A percentile compares a stretch with the other conserved stretches of the same genome.
These are phyloP conservation scores for Globisporangium echinulatum DNA, from an alignment of 352 stramenopile species.

Conservation along the genomic window DNA sequence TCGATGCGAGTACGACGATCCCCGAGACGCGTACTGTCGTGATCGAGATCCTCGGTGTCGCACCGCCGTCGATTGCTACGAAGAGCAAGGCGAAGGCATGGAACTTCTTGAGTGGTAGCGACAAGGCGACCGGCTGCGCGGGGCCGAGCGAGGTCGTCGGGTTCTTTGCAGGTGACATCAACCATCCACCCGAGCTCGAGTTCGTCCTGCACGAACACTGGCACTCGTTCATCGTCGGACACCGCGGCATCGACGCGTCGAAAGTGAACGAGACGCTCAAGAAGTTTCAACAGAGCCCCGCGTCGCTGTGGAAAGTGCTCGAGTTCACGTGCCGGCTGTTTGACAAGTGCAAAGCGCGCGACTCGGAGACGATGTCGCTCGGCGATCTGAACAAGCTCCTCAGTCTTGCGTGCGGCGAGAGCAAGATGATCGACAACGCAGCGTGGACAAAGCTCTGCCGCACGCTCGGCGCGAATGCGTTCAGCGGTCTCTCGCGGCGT, in stretches of 20 bases:
- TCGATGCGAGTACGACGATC: conserved; percentile 24
- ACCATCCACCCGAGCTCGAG: conserved; percentile 23
- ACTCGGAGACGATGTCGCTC: conserved; percentile 20
- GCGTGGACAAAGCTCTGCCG: conserved; percentile 34
- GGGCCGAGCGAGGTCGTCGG: conserved; percentile 38
- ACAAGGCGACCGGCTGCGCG: conserved; percentile 16
- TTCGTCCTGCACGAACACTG: conserved; percentile 49
- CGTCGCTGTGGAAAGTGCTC: conserved; percentile 39
- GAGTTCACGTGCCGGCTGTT: conserved; percentile 53
- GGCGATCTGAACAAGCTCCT: conserved; percentile 33
- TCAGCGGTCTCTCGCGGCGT: conserved; percentile 28
- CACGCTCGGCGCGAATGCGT: conserved; percentile 26
- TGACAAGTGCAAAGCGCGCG: conserved; percentile 28
- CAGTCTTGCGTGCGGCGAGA: conserved; percentile 26
- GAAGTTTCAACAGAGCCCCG: conserved; percentile 38
- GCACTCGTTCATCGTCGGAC: conserved; percentile 44
- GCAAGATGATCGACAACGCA: conserved; percentile 16
- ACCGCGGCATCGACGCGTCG: conserved; percentile 32
- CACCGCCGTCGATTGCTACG: conserved; percentile 8
- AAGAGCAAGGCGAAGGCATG: not conserved
- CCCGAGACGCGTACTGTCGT: conserved; percentile 19
- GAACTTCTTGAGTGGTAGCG: not conserved
- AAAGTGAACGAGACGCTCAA: conserved; percentile 43
- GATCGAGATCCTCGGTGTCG: conserved; percentile 30
- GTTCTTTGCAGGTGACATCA: conserved; percentile 15